Conservation (phyloP, 345 rosid genomes). For the Aquilaria sinensis region DNA sequence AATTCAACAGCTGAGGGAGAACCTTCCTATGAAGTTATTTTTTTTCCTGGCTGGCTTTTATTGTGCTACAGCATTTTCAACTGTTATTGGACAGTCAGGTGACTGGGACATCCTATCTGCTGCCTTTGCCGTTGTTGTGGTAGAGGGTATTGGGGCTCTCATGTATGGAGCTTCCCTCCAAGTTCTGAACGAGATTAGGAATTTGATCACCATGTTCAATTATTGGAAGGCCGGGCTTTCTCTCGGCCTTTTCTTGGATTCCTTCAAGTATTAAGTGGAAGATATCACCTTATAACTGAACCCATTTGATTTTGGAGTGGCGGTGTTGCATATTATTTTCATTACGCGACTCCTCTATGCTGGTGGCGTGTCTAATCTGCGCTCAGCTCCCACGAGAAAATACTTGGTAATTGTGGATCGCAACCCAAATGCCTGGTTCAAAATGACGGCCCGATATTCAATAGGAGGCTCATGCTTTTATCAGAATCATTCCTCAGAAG, state of each 20-base stretch:
- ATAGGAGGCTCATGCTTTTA: too few species aligned
- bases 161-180: constrained; percentile 68
- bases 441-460: too few species aligned
- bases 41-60: constrained; percentile 89
- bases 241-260: constrained; percentile 92
- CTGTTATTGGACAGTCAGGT: constrained; percentile 94
- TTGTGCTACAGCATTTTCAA: constrained; percentile 78
- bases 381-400: background rate
- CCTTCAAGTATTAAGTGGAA: constrained; percentile 65
- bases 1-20: constrained; percentile 51
- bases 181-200: constrained; percentile 36
- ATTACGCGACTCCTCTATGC: constrained; percentile 2
- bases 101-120: constrained; percentile 99
- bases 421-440: background rate
- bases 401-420: background rate
- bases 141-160: constrained; percentile 90
- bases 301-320: constrained; percentile 21
- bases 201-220: constrained; percentile 62
- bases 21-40: constrained; percentile 63
- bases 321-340: constrained; percentile 18
- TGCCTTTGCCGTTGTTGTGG: constrained; percentile 65
- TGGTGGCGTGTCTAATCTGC: background rate
- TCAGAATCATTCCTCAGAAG: too few species aligned
- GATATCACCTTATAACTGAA: constrained; percentile 17
- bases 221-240: constrained; percentile 90